Conservation (phyloP, 257 asterid genomes). For the Fraxinus americana region DNA sequence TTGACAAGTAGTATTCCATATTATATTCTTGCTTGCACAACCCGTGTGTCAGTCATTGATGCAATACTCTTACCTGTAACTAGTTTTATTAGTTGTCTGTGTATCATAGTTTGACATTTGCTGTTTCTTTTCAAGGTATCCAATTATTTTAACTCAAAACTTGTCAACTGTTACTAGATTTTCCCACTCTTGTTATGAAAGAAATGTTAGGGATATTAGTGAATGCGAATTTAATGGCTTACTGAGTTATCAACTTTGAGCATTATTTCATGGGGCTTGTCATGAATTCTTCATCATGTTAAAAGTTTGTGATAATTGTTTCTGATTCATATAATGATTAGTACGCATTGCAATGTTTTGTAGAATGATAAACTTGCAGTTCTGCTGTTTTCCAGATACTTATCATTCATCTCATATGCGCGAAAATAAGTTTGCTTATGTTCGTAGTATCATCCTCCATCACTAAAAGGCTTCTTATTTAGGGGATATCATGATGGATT, state of each 20-base stretch:
- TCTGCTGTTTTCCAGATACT: background rate
- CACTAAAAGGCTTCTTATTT: background rate
- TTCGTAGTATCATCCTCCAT: background rate
- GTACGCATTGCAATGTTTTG: background rate
- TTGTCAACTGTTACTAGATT: background rate
- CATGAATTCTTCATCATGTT: background rate
- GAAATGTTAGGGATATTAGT: background rate
- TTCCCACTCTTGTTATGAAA: background rate
- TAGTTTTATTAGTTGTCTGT: background rate
- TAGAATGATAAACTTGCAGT: background rate
- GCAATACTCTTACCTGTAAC: background rate
- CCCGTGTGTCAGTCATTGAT: background rate
- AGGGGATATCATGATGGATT: background rate
- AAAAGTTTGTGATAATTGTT: background rate
- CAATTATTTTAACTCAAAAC: background rate
- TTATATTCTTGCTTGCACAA: background rate
- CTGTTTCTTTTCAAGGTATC: background rate
- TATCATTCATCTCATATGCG: background rate
- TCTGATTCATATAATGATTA: background rate
- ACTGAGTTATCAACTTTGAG: background rate
- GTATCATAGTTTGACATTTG: background rate
- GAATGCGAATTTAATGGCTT: background rate
- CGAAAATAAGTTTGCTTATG: background rate
- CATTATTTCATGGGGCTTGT: background rate
- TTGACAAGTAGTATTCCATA: background rate